Evolutionary conservation across 768 basidiomycete species (phyloP).

Genomic region (Mycena filopes): DNA sequence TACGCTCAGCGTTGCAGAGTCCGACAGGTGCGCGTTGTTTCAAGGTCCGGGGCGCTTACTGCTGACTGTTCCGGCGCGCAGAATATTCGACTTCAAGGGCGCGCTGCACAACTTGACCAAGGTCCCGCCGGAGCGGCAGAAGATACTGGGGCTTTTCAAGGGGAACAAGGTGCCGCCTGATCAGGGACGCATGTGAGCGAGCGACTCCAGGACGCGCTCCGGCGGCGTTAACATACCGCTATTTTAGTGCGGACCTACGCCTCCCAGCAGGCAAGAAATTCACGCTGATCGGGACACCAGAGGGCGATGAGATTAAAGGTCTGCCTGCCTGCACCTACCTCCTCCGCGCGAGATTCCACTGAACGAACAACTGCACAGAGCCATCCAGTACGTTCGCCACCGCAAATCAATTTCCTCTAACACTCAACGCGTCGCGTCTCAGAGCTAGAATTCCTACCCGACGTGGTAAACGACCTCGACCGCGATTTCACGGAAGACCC

Average conservation of each 20-base stretch:
- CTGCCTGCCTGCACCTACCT: slow-evolving; percentile 52
- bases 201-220: slow-evolving; percentile 34
- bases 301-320: slow-evolving; percentile 88
- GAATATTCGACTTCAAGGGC: slow-evolving; percentile 84
- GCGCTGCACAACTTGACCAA: slow-evolving; percentile 73
- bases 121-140: slow-evolving; percentile 88
- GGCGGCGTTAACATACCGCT: neutral
- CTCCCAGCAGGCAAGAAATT: slow-evolving; percentile 77
- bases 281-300: slow-evolving; percentile 86
- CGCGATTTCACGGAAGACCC: slow-evolving; percentile 78
- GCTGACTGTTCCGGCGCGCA: slow-evolving; percentile 42
- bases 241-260: slow-evolving; percentile 65
- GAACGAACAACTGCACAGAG: slow-evolving; percentile 15
- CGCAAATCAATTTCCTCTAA: neutral
- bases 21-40: slow-evolving; percentile 64
- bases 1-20: slow-evolving; percentile 75
- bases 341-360: neutral
- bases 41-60: slow-evolving; percentile 10
- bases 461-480: slow-evolving; percentile 84
- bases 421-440: neutral
- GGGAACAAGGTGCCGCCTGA: slow-evolving; percentile 81
- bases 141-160: slow-evolving; percentile 87
- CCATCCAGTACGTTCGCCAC: slow-evolving; percentile 22
- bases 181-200: slow-evolving; percentile 68
- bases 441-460: slow-evolving; percentile 76